Evolutionary conservation across 345 rosid genomes (phyloP).

Genomic region (Brassica napus): Da-Ae NC_063451.1:41273501-41274000

Average conservation of each 20-base stretch:
- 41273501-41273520: neutral
- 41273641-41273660: neutral
- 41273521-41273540: neutral
- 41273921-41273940: neutral
- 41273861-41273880: no score
- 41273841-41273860: neutral
- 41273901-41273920: neutral
- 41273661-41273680: neutral
- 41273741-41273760: neutral
- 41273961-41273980: slow-evolving; percentile 1
- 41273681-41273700: neutral
- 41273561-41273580: neutral
- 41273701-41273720: neutral
- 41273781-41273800: neutral
- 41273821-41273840: neutral
- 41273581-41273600: neutral
- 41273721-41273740: neutral
- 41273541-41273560: neutral
- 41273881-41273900: neutral
- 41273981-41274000: slow-evolving; percentile 9
- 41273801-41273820: neutral
- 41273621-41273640: neutral
- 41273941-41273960: neutral
- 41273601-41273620: neutral
- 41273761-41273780: neutral